These are phyloP conservation scores for Bonnemaisonia californica DNA, from an alignment of 31 red algal genomes.

Conservation along the genomic window DNA sequence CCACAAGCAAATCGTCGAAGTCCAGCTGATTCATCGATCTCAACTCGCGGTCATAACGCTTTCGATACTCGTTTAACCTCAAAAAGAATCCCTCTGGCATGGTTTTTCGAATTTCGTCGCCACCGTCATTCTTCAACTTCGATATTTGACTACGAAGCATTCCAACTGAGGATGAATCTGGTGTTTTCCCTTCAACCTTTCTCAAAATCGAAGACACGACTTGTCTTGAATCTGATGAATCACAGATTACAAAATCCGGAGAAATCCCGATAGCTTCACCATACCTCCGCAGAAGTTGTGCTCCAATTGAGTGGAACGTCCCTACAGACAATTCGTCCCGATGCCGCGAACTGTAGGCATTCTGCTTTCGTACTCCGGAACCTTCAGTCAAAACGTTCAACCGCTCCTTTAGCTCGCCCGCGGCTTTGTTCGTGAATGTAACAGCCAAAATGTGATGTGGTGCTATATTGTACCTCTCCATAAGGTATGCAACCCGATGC, in stretches of 20 bases:
- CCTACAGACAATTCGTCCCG: constrained; percentile 62
- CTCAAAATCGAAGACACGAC: constrained; percentile 52
- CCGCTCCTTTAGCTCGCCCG: constrained; percentile 80
- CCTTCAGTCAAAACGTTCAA: constrained; percentile 20
- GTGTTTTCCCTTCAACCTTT: not conserved
- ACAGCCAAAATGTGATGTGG: constrained; percentile 75
- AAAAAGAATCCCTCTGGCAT: constrained; percentile 15
- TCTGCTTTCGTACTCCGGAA: not conserved
- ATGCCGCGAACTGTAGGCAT: not conserved
- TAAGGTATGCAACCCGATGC: constrained; percentile 76
- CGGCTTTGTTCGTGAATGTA: constrained; percentile 94
- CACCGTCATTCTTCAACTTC: constrained; percentile 71
- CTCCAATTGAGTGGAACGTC: constrained; percentile 82
- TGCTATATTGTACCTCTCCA: constrained; percentile 28
- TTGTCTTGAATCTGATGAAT: constrained; percentile 50
- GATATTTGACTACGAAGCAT: constrained; percentile 32
- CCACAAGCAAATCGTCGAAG: constrained; percentile 89
- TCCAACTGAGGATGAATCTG: constrained; percentile 5
- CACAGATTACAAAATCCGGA: constrained; percentile 56
- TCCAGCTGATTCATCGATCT: constrained; percentile 61
- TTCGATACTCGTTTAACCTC: constrained; percentile 21
- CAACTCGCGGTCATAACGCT: constrained; percentile 56
- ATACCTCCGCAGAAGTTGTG: constrained; percentile 58
- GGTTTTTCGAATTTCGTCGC: constrained; percentile 24
- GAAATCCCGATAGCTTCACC: constrained; percentile 56